phyloP scores from a whole-genome alignment of 176 grass and related monocot species.

The Oryza officinalis region DNA sequence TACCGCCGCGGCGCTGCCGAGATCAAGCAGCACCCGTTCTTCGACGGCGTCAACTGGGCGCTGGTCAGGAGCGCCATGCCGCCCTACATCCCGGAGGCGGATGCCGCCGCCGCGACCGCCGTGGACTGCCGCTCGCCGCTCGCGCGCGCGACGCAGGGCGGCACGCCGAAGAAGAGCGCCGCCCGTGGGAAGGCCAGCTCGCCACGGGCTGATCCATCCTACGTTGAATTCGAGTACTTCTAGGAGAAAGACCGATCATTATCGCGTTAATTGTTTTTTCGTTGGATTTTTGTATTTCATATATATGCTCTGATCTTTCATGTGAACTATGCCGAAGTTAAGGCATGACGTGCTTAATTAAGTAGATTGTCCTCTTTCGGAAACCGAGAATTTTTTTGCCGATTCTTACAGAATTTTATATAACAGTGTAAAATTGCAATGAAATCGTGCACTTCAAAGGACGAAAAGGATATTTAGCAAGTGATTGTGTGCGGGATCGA shows the following conservation, averaged over 20 bases:
- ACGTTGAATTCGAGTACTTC: slow-evolving; percentile 82
- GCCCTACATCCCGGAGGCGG: slow-evolving; percentile 56
- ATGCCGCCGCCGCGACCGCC: not conserved
- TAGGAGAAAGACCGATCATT: slow-evolving; percentile 20
- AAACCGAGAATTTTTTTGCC: not conserved
- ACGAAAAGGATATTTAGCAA: no score
- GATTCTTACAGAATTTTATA: not conserved
- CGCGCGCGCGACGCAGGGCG: not conserved
- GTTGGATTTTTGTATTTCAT: not conserved
- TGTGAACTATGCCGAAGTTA: not conserved
- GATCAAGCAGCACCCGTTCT: no score
- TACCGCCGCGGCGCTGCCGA: no score
- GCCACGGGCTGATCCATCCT: slow-evolving; percentile 38
- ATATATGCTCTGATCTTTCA: not conserved
- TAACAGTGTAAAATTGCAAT: no score
- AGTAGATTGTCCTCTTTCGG: not conserved
- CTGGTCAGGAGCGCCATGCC: slow-evolving; percentile 23
- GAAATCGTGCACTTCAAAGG: no score
- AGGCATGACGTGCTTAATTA: not conserved
- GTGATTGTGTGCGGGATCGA: no score
- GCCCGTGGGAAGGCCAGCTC: slow-evolving; percentile 33
- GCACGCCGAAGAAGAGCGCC: slow-evolving; percentile 24
- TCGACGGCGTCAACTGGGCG: no score
- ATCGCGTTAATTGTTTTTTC: not conserved
- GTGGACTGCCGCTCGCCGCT: slow-evolving; percentile 30